Base-by-base conservation (phyloP, 805 yeast genomes). In the Myxozyma neotropica region DNA sequence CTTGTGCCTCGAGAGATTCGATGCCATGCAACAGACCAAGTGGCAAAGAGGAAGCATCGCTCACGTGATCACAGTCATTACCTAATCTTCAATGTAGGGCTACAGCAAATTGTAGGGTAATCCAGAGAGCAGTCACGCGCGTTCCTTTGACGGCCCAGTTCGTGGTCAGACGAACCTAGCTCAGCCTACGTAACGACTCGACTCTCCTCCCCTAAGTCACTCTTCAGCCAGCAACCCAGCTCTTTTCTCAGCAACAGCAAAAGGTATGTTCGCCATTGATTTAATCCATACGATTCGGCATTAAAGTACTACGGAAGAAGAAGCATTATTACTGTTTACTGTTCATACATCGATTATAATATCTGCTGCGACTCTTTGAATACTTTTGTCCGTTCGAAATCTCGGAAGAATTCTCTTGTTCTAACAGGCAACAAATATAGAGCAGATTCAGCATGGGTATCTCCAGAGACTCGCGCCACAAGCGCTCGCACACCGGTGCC, bases 381-480 rank as follows among this genome's bases (percentile, higher is more conserved):
- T n/a, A n/a, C n/a, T n/a, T n/a, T n/a, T n/a, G n/a, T n/a, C n/a
- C n/a, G n/a, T n/a, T n/a, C n/a, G n/a, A n/a, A n/a, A 40, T 17
- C 5, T 1, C 24, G 24, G 44, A 40, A 17, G 24, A 40, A 40
- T 17, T 21, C 5, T 40, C 27, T 23, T 24, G n/a, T 43, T n/a
- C 35, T 29, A 45, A 29, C 38, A 15, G 13, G 17, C 19, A 21
- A 21, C 19, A 33, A 35, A 17, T 40, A 33, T 36, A 55, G 58
- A 59, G 63, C 56, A 45, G 53, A 27, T 55, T 47, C 58, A 59
- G 27, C 53, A 93, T 93, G 99, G 98, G 99, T 92, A 93, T 93
- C 88, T 91, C 98, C 82, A 93, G 99, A 86, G 98, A 94, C 86
- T 93, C 99, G 81, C 97, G 97, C 84, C 99, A 94, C 92, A 93